A percentile compares a stretch with the other conserved stretches of the same genome.
Conservation (phyloP, 441 rosid genomes). For the Eutrema salsugineum region DNA sequence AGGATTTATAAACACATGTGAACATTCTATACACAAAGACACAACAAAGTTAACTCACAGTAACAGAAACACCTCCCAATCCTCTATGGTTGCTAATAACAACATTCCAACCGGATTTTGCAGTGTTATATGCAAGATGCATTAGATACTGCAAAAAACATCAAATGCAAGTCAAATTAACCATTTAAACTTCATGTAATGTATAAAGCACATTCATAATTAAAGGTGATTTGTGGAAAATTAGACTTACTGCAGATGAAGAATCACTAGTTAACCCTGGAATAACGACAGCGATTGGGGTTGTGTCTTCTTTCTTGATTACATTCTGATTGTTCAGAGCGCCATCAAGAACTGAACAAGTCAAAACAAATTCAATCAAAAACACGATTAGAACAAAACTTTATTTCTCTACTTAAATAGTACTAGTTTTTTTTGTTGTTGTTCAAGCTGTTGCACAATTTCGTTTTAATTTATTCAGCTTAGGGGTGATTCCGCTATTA, state of each 20-base stretch:
- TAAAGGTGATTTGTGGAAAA: neutral
- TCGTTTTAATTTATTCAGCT: no score
- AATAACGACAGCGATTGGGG: conserved; percentile 62
- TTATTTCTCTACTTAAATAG: no score
- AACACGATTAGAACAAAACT: no score
- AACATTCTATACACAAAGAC: neutral
- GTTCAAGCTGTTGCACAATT: no score
- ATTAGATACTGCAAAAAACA: conserved; percentile 55
- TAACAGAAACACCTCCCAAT: conserved; percentile 76
- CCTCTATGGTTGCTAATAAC: conserved; percentile 90
- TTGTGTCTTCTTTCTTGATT: conserved; percentile 48
- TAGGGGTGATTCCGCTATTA: no score
- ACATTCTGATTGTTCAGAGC: conserved; percentile 22
- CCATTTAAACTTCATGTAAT: neutral
- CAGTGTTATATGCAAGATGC: conserved; percentile 59
- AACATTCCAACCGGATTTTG: conserved; percentile 71
- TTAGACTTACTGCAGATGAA: conserved; percentile 57
- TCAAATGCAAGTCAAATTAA: neutral
- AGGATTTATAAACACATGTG: neutral
- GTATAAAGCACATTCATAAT: neutral
- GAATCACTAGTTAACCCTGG: conserved; percentile 93
- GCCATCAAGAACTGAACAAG: conserved; percentile 40
- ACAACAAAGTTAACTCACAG: conserved; percentile 47
- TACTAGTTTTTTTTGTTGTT: no score
- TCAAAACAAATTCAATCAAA: neutral